These are phyloP conservation scores for Pinus tabuliformis DNA, from an alignment of 75 land plant genomes.

Conservation along the genomic window DNA sequence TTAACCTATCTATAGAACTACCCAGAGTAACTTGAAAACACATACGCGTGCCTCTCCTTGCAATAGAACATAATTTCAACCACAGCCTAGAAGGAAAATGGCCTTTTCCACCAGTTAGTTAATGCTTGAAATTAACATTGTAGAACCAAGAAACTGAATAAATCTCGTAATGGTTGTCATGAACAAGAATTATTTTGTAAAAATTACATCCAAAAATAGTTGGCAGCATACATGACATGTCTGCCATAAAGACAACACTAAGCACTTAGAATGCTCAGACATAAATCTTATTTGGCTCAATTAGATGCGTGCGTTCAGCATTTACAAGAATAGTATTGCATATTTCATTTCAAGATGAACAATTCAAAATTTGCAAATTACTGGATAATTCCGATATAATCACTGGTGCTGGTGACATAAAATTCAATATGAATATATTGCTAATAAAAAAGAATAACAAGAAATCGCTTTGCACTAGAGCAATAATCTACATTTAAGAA, in stretches of 20 bases:
- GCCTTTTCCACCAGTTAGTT: not conserved
- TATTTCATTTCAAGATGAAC: not conserved
- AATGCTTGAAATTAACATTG: not conserved
- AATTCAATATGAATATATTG: not conserved
- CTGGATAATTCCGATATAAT: not conserved
- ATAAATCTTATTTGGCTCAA: conserved; percentile 1
- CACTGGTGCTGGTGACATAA: not conserved
- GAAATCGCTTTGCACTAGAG: not conserved
- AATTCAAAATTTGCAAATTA: not conserved
- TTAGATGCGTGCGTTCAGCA: not conserved
- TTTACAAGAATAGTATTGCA: not conserved
- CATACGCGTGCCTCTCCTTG: not conserved
- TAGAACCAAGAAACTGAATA: not conserved
- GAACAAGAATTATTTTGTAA: not conserved
- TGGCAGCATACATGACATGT: not conserved
- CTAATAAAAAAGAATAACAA: not conserved
- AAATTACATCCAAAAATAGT: not conserved
- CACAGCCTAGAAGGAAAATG: not conserved
- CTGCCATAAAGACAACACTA: not conserved
- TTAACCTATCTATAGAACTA: no score
- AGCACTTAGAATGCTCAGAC: not conserved
- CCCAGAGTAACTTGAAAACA: not conserved
- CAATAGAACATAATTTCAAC: conserved; percentile 4
- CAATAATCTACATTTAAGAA: not conserved
- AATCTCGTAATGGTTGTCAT: not conserved